These are phyloP conservation scores for Cymbidium sinense DNA, from an alignment of 106 monocot species.

Conservation along the genomic window DNA sequence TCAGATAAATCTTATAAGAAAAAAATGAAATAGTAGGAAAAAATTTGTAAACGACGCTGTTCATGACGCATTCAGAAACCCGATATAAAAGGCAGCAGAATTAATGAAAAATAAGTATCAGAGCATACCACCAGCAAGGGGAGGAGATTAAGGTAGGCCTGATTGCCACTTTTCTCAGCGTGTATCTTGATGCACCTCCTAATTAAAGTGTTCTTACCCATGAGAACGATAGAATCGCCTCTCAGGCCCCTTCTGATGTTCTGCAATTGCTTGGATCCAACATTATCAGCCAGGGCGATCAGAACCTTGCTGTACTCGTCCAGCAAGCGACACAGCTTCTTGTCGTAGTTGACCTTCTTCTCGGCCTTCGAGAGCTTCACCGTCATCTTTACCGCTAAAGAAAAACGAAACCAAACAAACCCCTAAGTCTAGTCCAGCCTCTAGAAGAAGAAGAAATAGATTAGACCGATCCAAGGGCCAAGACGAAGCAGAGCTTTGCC, in stretches of 20 bases:
- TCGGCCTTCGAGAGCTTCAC: constrained; percentile 72
- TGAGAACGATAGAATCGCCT: constrained; percentile 68
- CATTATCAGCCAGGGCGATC: constrained; percentile 74
- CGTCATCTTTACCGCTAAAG: constrained; percentile 37
- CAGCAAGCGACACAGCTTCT: constrained; percentile 63
- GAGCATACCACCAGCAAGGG: constrained; percentile 53
- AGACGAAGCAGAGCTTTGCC: constrained; percentile 23
- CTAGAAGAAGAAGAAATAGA: not conserved
- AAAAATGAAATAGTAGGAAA: too few species aligned
- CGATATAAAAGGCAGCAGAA: not conserved
- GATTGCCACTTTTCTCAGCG: constrained; percentile 65
- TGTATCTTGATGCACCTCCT: constrained; percentile 73
- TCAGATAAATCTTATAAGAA: not conserved
- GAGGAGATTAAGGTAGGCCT: constrained; percentile 46
- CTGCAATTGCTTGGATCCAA: constrained; percentile 82
- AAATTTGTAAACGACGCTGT: not conserved
- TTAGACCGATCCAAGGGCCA: constrained; percentile 19
- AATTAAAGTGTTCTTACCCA: constrained; percentile 96
- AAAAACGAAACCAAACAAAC: not conserved
- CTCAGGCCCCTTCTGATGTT: constrained; percentile 51
- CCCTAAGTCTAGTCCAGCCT: not conserved
- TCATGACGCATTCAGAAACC: not conserved
- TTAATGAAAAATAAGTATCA: not conserved
- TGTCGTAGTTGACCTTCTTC: constrained; percentile 82
- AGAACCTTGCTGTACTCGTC: constrained; percentile 79